phyloP scores from a whole-genome alignment of 2,329 filamentous ascomycete genomes.

The Scedosporium apiospermum region DNA sequence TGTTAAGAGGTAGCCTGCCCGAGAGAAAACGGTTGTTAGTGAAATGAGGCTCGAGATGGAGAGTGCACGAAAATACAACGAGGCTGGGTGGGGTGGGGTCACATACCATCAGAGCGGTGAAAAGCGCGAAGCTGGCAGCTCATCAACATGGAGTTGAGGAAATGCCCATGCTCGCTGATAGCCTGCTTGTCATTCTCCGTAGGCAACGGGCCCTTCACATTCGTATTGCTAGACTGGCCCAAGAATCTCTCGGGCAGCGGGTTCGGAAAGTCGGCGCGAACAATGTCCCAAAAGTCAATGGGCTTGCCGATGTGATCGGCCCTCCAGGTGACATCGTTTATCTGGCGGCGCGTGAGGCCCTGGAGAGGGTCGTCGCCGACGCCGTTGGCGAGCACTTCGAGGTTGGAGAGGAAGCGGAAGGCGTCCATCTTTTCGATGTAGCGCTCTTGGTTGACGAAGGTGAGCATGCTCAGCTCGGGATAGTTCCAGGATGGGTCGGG shows the following conservation, averaged over 20 bases:
- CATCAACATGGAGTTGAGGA: conserved; percentile 3
- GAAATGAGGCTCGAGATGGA: not conserved
- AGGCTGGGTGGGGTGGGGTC: not conserved
- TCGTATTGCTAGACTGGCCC: conserved; percentile 3
- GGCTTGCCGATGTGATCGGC: not conserved
- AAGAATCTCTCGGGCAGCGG: conserved; percentile 5
- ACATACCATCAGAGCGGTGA: conserved; percentile 4
- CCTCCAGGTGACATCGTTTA: not conserved
- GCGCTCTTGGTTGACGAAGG: conserved; percentile 8
- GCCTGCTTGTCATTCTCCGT: not conserved
- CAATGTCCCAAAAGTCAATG: conserved; percentile 4
- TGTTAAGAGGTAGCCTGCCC: conserved; percentile 4
- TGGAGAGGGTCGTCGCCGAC: not conserved
- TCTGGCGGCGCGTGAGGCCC: not conserved
- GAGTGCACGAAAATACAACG: not conserved
- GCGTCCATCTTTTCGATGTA: conserved; percentile 7
- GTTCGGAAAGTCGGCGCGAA: not conserved
- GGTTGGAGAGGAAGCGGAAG: conserved; percentile 1
- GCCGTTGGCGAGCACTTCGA: not conserved
- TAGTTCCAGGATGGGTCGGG: conserved; percentile 3
- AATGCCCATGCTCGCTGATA: not conserved
- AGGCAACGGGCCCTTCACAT: conserved; percentile 1
- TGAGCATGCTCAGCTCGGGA: conserved; percentile 3
- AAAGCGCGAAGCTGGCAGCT: conserved; percentile 1
- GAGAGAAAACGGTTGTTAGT: not conserved